Evolutionary conservation across 1,284 basidiomycete species (phyloP), one percentile per base, ranked within the genome.

Genomic region (Apiotrichum veenhuisii): DNA sequence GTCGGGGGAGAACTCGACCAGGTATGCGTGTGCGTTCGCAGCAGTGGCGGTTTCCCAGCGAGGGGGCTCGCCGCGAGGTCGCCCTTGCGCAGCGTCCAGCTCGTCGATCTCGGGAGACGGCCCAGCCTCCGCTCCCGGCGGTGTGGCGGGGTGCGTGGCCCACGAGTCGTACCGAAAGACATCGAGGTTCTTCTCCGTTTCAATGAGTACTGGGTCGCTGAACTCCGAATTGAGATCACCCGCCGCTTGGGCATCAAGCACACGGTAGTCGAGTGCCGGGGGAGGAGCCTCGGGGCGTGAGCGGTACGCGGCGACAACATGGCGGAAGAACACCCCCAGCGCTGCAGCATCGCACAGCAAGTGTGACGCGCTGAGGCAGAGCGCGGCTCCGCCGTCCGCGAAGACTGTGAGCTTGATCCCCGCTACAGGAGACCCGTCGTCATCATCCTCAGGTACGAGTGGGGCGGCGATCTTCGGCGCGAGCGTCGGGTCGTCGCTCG

Each of bases 31-130:
- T 37, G 75, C 69, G 5, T 76, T 73, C 8, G 67, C 66, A 1
- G 53, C 53, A 7, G 70, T 45, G 46, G 79, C 76, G 74, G 77
- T 70, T 1, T 59, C 47, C 79, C 79, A 81, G 1, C 78, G 76
- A 36, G 79, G 64, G 5, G 71, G 64, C 1, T 52, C 63, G 4
- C 76, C 77, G 18, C 72, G 46, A 26, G 50, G 54, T n/a, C 51
- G n/a, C 10, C 54, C 56, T 5, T 33, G 26, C n/a, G 45, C 52
- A 5, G 52, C 62, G 45, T 71, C 64, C 17, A 44, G 62, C 10
- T 48, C 52, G 11, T 42, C 41, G 11, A 56, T 18, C 20, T 50
- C 36, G 23, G 47, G 12, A 11, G 33, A 5, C 8, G 2, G 14
- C 10, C 23, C 5, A 3, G 51, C 51, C 20, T 46, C 45, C 22